Base-by-base conservation (phyloP, 441 rosid genomes). In the Theobroma grandiflorum region DNA sequence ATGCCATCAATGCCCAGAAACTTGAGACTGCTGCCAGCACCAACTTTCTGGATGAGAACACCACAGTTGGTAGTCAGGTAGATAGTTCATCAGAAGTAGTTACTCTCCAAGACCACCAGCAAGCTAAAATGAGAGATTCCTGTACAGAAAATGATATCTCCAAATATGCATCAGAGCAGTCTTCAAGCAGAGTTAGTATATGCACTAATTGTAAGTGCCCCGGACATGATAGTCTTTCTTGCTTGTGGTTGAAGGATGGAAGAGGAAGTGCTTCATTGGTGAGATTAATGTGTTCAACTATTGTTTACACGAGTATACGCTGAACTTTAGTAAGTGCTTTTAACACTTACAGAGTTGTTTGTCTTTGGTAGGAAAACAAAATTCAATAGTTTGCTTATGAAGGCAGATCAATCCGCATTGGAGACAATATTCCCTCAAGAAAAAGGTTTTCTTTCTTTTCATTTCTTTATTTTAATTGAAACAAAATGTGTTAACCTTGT, bases 1-100 rank as follows among this genome's bases (percentile, higher is more conserved):
- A 77, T 43, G 76, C 73, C 8, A 77, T 74, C 47, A 79, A 72
- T 80, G 76, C 59, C 42, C 37, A 57, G n/a, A 74, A 61, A 49
- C 70, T 71, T 12, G 78, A 82, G 68, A 77, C 81, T 26, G 53
- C 79, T 35, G 58, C 76, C 52, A 43, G 77, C 68, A 45, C 66
- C 7, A 66, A 78, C 78, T 42, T 20, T 71, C 61, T 26, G 49
- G 81, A 79, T 55, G 77, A 80, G 18, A 78, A 71, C 71, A 57
- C 61, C 35, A 49, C 38, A 33, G 78, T 74, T 52, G 78, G 70
- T 62, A 67, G 74, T 75, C 59, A 69, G 18, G 81, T 49, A 37
- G 85, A 82, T 69, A 22, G 83, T 72, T 73, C 77, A 61, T 55
- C 72, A 18, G 72, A 38, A 42, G 38, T 68, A 65, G 33, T 49